Conservation (phyloP, 495 filamentous ascomycete species). For the Peziza echinospora region DNA sequence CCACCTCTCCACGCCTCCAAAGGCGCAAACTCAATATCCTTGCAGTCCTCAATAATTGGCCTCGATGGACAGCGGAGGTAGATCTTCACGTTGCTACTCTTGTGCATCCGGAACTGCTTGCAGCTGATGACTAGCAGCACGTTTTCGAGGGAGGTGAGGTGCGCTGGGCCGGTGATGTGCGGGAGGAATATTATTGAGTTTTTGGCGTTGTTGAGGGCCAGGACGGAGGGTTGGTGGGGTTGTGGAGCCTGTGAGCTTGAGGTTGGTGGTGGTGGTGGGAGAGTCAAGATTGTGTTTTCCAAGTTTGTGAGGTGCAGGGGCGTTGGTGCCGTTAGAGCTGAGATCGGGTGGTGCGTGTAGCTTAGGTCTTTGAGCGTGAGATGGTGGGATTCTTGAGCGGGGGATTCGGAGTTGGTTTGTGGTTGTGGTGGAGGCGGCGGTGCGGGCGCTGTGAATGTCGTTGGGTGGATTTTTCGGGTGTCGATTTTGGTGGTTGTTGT, state of each 20-base stretch:
- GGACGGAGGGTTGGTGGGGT: background rate
- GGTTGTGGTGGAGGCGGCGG: no score
- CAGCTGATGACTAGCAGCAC: slow-evolving; percentile 55
- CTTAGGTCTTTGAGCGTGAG: no score
- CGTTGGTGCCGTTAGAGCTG: background rate
- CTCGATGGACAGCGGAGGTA: slow-evolving; percentile 64
- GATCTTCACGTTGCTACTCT: slow-evolving; percentile 53
- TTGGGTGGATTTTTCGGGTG: no score
- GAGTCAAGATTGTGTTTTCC: background rate
- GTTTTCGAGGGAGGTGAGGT: slow-evolving; percentile 54
- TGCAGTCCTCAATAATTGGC: slow-evolving; percentile 86
- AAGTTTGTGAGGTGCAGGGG: background rate
- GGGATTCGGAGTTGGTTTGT: no score
- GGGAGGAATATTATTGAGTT: slow-evolving; percentile 54
- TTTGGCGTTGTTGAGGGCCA: slow-evolving; percentile 36
- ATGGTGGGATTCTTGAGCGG: no score
- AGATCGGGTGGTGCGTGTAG: background rate
- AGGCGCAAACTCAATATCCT: slow-evolving; percentile 52
- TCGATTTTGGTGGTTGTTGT: no score
- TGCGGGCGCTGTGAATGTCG: no score
- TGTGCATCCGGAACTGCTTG: slow-evolving; percentile 78
- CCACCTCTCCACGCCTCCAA: slow-evolving; percentile 30
- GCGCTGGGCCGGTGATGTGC: slow-evolving; percentile 52
- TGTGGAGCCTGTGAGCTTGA: no score
- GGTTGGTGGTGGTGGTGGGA: background rate